A percentile compares a stretch with the other conserved stretches of the same genome.
These are phyloP conservation scores for Trichoderma sp. DNA, from an alignment of 2,329 filamentous ascomycete species.

Conservation along the genomic window DNA sequence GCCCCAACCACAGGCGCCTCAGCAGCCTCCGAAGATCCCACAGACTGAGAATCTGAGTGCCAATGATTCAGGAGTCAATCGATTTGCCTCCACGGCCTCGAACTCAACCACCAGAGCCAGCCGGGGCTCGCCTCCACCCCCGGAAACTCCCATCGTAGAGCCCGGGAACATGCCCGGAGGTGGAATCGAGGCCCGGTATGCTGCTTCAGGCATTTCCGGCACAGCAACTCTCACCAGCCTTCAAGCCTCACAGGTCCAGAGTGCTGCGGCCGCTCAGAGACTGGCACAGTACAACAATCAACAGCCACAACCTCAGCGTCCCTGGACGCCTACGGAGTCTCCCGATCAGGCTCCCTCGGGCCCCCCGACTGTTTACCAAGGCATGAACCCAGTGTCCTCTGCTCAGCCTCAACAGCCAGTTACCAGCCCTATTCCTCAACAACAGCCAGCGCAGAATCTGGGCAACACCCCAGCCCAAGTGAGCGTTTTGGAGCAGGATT, in stretches of 20 bases:
- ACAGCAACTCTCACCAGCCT: conserved; percentile 77
- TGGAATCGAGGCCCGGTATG: conserved; percentile 88
- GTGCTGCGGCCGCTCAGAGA: conserved; percentile 76
- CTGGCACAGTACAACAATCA: conserved; percentile 68
- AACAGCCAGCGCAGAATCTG: conserved; percentile 35
- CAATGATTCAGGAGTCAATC: conserved; percentile 53
- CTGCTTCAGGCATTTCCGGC: conserved; percentile 84
- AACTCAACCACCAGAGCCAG: conserved; percentile 90
- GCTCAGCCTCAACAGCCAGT: conserved; percentile 43
- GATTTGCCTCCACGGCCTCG: conserved; percentile 78
- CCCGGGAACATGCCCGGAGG: conserved; percentile 68
- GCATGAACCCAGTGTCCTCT: conserved; percentile 64
- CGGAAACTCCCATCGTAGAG: conserved; percentile 81
- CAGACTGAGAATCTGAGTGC: conserved; percentile 30
- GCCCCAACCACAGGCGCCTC: background rate
- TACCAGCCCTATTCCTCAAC: conserved; percentile 44
- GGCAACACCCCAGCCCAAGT: conserved; percentile 48
- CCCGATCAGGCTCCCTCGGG: conserved; percentile 85
- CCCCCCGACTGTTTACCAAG: conserved; percentile 88
- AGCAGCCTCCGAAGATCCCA: conserved; percentile 22
- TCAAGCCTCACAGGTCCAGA: conserved; percentile 58
- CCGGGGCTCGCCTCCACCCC: conserved; percentile 88
- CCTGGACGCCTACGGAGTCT: conserved; percentile 93
- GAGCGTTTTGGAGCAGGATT: conserved; percentile 79
- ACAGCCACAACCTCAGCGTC: conserved; percentile 46